Conservation (phyloP, 441 rosid species). For the Adansonia rubrostipa region DNA sequence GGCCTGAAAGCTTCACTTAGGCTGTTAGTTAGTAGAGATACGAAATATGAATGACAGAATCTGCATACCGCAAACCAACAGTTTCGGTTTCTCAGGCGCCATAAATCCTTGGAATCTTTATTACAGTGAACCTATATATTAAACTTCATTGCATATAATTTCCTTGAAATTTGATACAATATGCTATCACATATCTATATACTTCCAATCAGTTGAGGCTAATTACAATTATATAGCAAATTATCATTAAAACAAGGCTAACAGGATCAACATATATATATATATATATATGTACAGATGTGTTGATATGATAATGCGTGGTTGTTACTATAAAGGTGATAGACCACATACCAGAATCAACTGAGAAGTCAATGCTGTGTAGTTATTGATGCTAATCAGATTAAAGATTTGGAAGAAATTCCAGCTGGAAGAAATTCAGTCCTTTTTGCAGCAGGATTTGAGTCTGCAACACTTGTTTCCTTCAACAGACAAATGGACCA, state of each 20-base stretch:
- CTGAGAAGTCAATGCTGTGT: background rate
- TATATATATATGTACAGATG: background rate
- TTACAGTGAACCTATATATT: background rate
- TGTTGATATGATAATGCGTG: background rate
- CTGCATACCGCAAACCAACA: background rate
- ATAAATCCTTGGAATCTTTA: background rate
- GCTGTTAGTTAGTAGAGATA: slow-evolving; percentile 1
- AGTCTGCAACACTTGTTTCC: slow-evolving; percentile 60
- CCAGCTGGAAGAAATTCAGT: slow-evolving; percentile 35
- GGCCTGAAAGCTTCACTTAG: background rate
- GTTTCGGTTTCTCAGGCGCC: background rate
- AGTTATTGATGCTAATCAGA: background rate
- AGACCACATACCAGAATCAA: background rate
- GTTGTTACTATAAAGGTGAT: background rate
- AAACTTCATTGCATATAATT: background rate
- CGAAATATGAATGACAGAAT: background rate
- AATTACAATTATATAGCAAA: background rate
- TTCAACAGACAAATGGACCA: slow-evolving; percentile 62
- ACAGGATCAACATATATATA: background rate
- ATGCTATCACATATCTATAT: background rate
- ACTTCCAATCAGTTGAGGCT: slow-evolving; percentile 1
- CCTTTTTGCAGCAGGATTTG: slow-evolving; percentile 79
- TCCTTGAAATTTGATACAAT: background rate
- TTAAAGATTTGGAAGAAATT: background rate
- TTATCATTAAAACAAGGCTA: background rate